These are phyloP conservation scores for Phytophthora citrophthora DNA, from an alignment of 352 stramenopile genomes.

Conservation along the genomic window DNA sequence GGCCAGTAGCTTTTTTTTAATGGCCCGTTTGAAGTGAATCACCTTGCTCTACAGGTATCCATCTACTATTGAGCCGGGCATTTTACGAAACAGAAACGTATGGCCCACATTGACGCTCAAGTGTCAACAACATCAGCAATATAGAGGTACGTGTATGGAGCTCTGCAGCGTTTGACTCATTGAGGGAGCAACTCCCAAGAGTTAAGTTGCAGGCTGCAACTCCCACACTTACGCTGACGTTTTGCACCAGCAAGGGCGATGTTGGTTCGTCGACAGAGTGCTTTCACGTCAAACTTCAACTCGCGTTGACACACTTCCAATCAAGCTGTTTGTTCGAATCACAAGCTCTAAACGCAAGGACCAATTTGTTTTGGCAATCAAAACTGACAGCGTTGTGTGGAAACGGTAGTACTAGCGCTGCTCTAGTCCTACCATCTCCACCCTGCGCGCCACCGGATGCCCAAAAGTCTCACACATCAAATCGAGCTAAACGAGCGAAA, in stretches of 20 bases:
- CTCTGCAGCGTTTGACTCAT: too few species aligned
- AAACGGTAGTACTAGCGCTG: too few species aligned
- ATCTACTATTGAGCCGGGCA: not conserved
- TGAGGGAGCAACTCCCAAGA: too few species aligned
- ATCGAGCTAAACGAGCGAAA: too few species aligned
- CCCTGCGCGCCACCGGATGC: not conserved
- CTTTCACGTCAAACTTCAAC: not conserved
- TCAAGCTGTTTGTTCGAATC: not conserved
- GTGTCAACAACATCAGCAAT: too few species aligned
- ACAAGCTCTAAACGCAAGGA: not conserved
- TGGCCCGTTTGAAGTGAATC: too few species aligned
- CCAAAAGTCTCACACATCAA: too few species aligned
- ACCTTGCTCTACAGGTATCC: too few species aligned
- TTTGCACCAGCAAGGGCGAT: not conserved
- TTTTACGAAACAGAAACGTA: not conserved
- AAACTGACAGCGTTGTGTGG: not conserved
- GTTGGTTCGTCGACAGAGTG: not conserved
- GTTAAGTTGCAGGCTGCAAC: not conserved
- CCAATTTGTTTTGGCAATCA: not conserved
- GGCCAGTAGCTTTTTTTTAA: not conserved
- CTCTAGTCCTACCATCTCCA: not conserved
- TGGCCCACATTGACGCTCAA: not conserved
- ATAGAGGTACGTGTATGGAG: too few species aligned
- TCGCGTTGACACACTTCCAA: slow-evolving; percentile 4
- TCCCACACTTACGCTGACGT: not conserved